Evolutionary conservation across 2,329 filamentous ascomycete genomes (phyloP), one percentile per base, ranked within the genome.

Genomic region (Microcera coccophila): DNA sequence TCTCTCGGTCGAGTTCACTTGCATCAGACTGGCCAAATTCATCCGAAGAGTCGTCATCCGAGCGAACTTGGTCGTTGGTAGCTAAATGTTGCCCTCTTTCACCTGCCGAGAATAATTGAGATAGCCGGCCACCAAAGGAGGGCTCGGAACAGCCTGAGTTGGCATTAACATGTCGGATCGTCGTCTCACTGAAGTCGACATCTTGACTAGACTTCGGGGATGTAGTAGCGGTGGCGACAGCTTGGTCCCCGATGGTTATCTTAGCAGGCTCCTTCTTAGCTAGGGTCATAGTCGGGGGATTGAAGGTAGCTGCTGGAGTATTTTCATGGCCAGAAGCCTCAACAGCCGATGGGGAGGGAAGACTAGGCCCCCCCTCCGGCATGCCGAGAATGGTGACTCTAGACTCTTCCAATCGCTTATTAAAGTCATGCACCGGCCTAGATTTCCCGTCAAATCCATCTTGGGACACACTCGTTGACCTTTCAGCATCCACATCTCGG

Each of bases 381-480:
- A 15, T 19, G 12, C 4, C 11, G 12, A 36, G 8, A 14, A 39
- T 43, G 36, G 37, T 38, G 3, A 36, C 28, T 16, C 46, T 28
- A 21, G 37, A 46, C 60, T 63, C 57, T 21, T 58, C 56, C 15
- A 70, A 50, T 18, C 61, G 58, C 17, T 62, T 59, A 34, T 65
- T 66, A 38, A 70, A 68, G 49, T 65, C 61, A 20, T 53, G 52
- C n/a, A 62, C 59, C 35, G 54, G 58, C 10, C 52, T 48, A 9
- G 58, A 54, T 33, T 60, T 58, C 9, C 39, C 44, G 15, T 50
- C 45, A 5, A 50, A 48, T 16, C 56, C 50, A 26, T 26, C 12
- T 7, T 26, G 22, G 7, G 22, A 12, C 12, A 12, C 12, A 12
- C 12, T 26, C 7, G 22, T 12, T 26, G 22, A 26, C n/a, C n/a